Conservation (phyloP, 176 grass and related monocot genomes). For the Dactylis glomerata region DNA sequence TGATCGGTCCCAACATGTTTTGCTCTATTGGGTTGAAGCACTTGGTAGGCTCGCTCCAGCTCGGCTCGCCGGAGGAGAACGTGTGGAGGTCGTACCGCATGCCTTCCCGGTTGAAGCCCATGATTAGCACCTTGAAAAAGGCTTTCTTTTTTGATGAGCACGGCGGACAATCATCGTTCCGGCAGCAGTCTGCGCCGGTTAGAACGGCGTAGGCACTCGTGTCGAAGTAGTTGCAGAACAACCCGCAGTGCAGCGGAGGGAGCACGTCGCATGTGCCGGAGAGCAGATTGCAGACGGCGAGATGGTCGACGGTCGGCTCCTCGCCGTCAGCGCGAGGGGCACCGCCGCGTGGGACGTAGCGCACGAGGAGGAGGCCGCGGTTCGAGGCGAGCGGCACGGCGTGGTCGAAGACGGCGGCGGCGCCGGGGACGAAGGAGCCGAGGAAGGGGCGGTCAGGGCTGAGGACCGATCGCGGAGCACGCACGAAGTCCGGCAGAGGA, state of each 20-base stretch:
- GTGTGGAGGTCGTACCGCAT: neutral
- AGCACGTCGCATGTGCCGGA: neutral
- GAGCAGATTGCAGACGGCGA: neutral
- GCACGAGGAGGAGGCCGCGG: slow-evolving; percentile 6
- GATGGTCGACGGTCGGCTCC: neutral
- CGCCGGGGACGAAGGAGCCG: neutral
- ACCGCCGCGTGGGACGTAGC: neutral
- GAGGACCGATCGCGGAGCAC: neutral
- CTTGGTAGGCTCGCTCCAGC: neutral
- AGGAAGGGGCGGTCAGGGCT: neutral
- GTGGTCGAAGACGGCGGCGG: neutral
- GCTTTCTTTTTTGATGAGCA: neutral
- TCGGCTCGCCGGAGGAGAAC: neutral
- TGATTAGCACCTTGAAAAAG: neutral
- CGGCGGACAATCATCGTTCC: neutral
- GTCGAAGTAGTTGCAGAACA: neutral
- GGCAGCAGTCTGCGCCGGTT: neutral
- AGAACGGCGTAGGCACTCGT: neutral
- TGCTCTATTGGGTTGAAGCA: neutral
- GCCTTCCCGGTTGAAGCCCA: neutral
- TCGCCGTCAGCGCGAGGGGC: neutral
- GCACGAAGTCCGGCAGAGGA: neutral
- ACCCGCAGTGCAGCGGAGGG: neutral
- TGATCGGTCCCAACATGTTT: neutral
- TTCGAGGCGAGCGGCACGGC: neutral